Percentiles rank a stretch among this genome's conserved stretches.
phyloP scores from a whole-genome alignment of 2,329 filamentous ascomycete genomes.

The Paracamarosporium sp. region DNA sequence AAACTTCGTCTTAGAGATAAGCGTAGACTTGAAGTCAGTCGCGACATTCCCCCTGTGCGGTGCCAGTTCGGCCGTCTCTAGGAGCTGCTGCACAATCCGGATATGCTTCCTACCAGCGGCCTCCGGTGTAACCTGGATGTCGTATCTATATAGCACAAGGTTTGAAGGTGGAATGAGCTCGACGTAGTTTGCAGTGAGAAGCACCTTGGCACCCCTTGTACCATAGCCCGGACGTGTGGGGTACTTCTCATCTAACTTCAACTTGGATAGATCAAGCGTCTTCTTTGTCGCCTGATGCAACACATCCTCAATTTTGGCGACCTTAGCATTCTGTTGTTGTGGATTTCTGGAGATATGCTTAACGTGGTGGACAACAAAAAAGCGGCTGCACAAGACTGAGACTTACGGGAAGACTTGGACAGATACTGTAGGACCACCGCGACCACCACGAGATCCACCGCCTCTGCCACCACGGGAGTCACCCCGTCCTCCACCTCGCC shows the following conservation, averaged over 20 bases:
- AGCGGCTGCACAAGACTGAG: not conserved
- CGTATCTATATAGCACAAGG: conserved; percentile 22
- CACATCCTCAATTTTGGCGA: conserved; percentile 17
- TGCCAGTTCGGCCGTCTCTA: conserved; percentile 17
- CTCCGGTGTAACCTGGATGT: conserved; percentile 16
- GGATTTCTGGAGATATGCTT: conserved; percentile 14
- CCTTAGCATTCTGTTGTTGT: conserved; percentile 10
- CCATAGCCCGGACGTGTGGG: conserved; percentile 25
- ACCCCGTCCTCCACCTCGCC: conserved; percentile 12
- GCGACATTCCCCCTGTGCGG: conserved; percentile 13
- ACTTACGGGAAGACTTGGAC: conserved; percentile 14
- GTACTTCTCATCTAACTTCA: conserved; percentile 12
- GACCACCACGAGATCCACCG: conserved; percentile 5
- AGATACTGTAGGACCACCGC: conserved; percentile 9
- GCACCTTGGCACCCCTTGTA: conserved; percentile 18
- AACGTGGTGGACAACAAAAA: not conserved
- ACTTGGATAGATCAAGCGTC: conserved; percentile 12
- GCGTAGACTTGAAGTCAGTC: conserved; percentile 31
- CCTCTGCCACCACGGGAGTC: conserved; percentile 8
- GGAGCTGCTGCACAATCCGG: conserved; percentile 21
- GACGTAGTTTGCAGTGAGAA: conserved; percentile 27
- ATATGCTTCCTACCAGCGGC: conserved; percentile 20
- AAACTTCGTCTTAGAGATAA: conserved; percentile 28
- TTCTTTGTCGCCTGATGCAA: conserved; percentile 19
- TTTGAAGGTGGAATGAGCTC: conserved; percentile 20